Evolutionary conservation across 768 basidiomycete species (phyloP).

Genomic region (Calocera cornea): DNA sequence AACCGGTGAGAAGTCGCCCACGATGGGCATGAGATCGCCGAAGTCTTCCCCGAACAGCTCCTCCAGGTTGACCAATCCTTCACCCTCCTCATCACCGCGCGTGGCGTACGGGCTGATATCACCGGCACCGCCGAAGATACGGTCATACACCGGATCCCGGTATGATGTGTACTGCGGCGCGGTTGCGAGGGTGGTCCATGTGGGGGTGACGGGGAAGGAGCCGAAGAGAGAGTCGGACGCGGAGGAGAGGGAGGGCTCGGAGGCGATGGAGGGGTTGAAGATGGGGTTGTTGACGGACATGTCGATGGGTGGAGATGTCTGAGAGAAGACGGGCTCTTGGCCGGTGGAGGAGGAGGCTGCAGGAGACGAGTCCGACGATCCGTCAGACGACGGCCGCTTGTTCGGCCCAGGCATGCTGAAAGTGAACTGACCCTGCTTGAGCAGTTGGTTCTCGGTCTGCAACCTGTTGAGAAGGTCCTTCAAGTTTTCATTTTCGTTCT

Average conservation of each 20-base stretch:
- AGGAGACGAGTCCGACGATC: conserved; percentile 14
- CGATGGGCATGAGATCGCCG: conserved; percentile 5
- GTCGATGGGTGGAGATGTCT: conserved; percentile 12
- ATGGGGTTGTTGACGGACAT: conserved; percentile 8
- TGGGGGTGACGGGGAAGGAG: conserved; percentile 23
- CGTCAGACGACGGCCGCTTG: conserved; percentile 15
- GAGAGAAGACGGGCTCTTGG: conserved; percentile 10
- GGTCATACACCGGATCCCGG: conserved; percentile 28
- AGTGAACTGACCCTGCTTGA: conserved; percentile 74
- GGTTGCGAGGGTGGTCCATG: conserved; percentile 64
- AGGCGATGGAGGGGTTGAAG: conserved; percentile 12
- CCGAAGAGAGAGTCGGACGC: neutral
- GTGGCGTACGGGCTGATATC: conserved; percentile 15
- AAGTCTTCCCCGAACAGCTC: neutral
- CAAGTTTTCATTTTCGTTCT: conserved; percentile 75
- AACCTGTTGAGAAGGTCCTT: conserved; percentile 72
- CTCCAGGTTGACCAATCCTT: conserved; percentile 21
- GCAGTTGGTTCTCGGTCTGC: conserved; percentile 71
- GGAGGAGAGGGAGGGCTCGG: conserved; percentile 10
- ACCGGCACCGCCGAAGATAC: conserved; percentile 8
- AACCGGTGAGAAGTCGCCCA: neutral
- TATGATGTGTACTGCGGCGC: conserved; percentile 82
- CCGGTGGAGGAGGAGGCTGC: conserved; percentile 13
- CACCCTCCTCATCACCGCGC: conserved; percentile 1
- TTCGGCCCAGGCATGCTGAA: conserved; percentile 54